Conservation (phyloP, 495 filamentous ascomycete genomes). For the Delitschia confertaspora region DNA sequence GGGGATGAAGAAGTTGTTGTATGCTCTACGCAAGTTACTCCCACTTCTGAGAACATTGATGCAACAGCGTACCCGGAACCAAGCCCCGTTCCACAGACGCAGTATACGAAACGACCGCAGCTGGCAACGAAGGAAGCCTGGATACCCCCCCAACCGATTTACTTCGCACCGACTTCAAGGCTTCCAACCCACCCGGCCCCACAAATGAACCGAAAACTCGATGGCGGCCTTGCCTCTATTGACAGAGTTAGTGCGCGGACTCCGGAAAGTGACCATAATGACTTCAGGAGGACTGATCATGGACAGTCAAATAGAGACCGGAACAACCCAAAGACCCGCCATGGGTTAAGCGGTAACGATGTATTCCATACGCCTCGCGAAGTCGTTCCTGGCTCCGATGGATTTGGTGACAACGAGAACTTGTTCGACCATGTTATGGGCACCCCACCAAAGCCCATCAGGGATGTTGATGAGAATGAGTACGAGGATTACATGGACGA, state of each 20-base stretch:
- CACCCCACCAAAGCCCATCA: conserved; percentile 3
- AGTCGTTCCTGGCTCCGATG: conserved; percentile 56
- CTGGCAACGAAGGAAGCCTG: conserved; percentile 9
- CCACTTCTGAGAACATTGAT: background rate
- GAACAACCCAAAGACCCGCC: background rate
- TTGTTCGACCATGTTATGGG: conserved; percentile 24
- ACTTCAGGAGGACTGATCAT: no score
- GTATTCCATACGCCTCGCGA: conserved; percentile 33
- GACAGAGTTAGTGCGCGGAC: no score
- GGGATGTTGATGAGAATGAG: conserved; percentile 7
- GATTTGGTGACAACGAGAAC: conserved; percentile 53
- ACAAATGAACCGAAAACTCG: background rate
- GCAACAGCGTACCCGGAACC: background rate
- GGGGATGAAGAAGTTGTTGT: conserved; percentile 6
- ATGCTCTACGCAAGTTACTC: conserved; percentile 18
- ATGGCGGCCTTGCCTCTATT: no score
- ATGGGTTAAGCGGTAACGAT: conserved; percentile 8
- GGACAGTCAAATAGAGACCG: no score
- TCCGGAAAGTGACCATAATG: no score
- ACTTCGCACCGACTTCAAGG: conserved; percentile 4
- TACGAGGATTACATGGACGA: conserved; percentile 11
- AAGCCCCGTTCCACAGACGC: conserved; percentile 21
- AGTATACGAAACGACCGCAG: conserved; percentile 23
- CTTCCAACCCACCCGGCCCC: background rate
- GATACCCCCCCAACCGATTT: conserved; percentile 15